A percentile compares a stretch with the other conserved stretches of the same genome.
Evolutionary conservation across 2,329 filamentous ascomycete genomes (phyloP).

Genomic region (Calcarisporium arbuscula): DNA sequence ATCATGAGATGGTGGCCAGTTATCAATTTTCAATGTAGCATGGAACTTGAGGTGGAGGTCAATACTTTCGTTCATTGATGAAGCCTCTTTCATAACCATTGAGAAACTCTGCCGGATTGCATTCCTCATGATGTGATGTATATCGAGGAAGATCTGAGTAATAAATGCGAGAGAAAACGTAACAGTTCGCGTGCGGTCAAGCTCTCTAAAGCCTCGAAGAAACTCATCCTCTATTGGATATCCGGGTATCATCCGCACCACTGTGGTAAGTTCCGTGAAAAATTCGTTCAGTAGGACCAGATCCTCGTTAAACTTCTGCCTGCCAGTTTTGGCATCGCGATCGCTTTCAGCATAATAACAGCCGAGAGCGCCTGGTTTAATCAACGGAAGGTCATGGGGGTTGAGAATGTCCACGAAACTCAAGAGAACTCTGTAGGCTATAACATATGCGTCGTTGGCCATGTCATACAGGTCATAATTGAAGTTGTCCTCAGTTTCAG

Average conservation of each 20-base stretch:
- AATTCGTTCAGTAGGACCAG: constrained; percentile 23
- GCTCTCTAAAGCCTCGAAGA: constrained; percentile 25
- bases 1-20: constrained; percentile 21
- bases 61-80: constrained; percentile 13
- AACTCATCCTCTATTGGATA: constrained; percentile 31
- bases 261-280: constrained; percentile 24
- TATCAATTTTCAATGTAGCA: constrained; percentile 19
- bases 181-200: constrained; percentile 21
- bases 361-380: constrained; percentile 18
- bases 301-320: constrained; percentile 29
- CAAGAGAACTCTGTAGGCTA: too few relatives aligned
- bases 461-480: constrained; percentile 22
- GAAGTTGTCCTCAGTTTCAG: constrained; percentile 11
- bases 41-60: constrained; percentile 23
- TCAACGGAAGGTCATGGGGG: constrained; percentile 10
- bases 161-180: constrained; percentile 33
- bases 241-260: constrained; percentile 11
- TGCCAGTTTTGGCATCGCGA: constrained; percentile 16
- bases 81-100: constrained; percentile 10
- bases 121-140: constrained; percentile 25
- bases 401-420: constrained; percentile 10
- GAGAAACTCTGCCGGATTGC: constrained; percentile 7
- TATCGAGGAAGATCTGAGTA: constrained; percentile 34
- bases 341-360: constrained; percentile 19
- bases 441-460: constrained; percentile 14